These are phyloP conservation scores for Russula griseocarnosa DNA, from an alignment of 768 basidiomycete species.

Conservation along the genomic window DNA sequence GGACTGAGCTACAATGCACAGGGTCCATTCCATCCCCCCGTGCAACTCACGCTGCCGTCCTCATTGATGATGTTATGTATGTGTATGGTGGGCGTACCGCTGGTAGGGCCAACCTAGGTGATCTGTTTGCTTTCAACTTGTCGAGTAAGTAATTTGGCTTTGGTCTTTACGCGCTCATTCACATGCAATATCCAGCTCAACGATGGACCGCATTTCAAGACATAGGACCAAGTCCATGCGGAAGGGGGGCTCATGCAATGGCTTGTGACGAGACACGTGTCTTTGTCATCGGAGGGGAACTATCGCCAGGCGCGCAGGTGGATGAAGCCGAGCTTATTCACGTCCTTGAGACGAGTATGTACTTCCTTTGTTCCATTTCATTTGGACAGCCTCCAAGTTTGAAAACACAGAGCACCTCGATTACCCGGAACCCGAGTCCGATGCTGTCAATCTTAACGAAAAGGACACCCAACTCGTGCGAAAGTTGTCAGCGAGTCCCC, in stretches of 20 bases:
- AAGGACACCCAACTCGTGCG: conserved; percentile 34
- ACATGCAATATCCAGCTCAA: conserved; percentile 55
- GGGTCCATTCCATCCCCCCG: conserved; percentile 94
- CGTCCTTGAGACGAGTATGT: conserved; percentile 90
- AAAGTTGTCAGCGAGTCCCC: conserved; percentile 48
- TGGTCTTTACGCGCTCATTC: not conserved
- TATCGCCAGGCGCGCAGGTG: conserved; percentile 61
- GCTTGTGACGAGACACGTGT: conserved; percentile 84
- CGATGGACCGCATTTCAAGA: conserved; percentile 99
- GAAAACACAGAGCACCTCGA: conserved; percentile 85
- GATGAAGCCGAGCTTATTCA: conserved; percentile 82
- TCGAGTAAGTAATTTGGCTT: conserved; percentile 63
- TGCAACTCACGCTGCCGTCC: conserved; percentile 92
- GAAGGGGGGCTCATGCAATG: conserved; percentile 95
- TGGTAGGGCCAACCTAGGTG: conserved; percentile 91
- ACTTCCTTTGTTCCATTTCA: not conserved
- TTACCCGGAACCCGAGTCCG: conserved; percentile 63
- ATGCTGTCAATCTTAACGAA: conserved; percentile 40
- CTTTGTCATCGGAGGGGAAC: conserved; percentile 93
- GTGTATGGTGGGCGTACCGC: conserved; percentile 96
- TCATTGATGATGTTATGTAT: conserved; percentile 97
- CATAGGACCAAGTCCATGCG: conserved; percentile 93
- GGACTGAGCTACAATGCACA: conserved; percentile 92
- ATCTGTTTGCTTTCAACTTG: conserved; percentile 95
- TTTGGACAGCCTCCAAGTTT: not conserved